Conservation (phyloP, 108 stramenopile genomes). For the Nannochloropsis gaditana region DNA sequence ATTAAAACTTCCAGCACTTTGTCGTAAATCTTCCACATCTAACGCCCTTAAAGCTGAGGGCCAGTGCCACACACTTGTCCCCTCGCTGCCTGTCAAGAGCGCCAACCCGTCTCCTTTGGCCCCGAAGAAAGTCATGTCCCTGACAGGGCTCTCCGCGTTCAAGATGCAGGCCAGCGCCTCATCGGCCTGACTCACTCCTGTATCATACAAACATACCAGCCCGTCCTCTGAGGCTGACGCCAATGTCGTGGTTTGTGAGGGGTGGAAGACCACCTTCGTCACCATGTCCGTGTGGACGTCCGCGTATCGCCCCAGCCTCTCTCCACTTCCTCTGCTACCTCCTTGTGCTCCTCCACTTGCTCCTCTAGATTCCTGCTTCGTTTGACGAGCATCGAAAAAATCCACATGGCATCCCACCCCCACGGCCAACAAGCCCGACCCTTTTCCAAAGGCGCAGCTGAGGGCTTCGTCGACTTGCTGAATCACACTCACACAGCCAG, state of each 20-base stretch:
- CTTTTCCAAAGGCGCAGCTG: neutral
- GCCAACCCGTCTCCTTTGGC: conserved; percentile 27
- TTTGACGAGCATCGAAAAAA: conserved; percentile 37
- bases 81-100: conserved; percentile 44
- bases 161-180: conserved; percentile 52
- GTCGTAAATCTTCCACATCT: conserved; percentile 25
- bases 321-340: neutral
- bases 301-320: conserved; percentile 27
- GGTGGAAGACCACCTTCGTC: conserved; percentile 45
- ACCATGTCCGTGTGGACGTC: conserved; percentile 43
- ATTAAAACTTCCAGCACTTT: neutral
- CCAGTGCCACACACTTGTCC: conserved; percentile 48
- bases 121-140: conserved; percentile 47
- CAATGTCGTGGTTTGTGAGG: conserved; percentile 26
- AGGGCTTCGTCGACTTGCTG: neutral
- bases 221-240: conserved; percentile 52
- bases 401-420: conserved; percentile 26
- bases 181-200: conserved; percentile 35
- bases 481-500: neutral
- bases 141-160: conserved; percentile 55
- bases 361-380: neutral
- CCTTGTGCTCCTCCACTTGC: neutral
- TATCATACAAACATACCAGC: conserved; percentile 50
- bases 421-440: conserved; percentile 22
- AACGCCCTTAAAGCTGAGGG: conserved; percentile 45